Conservation (phyloP, 192 early-diverging fungal genomes). For the Linnemannia schmuckeri region DNA sequence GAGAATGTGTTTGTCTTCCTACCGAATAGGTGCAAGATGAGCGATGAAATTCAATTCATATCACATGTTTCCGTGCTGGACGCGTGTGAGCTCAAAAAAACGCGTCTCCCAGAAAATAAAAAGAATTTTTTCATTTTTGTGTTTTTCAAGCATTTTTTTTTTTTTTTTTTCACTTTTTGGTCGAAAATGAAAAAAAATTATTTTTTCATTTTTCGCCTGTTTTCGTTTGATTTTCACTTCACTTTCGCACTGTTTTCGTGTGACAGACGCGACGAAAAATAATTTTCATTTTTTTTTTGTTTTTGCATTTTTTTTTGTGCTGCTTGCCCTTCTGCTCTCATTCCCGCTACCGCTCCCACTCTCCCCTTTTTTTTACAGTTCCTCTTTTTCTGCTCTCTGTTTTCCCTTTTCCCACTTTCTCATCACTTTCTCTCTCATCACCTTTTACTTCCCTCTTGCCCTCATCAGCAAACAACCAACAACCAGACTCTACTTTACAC, state of each 20-base stretch:
- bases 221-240: background rate
- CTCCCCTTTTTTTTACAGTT: conserved; percentile 6
- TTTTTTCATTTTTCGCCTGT: background rate
- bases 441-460: background rate
- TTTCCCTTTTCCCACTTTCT: conserved; percentile 15
- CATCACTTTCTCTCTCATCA: conserved; percentile 9
- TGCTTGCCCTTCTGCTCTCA: background rate
- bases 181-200: background rate
- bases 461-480: conserved; percentile 2
- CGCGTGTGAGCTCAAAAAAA: background rate
- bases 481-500: background rate
- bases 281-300: background rate
- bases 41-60: background rate
- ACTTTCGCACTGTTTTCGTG: background rate
- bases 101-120: background rate
- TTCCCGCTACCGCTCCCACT: background rate
- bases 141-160: background rate
- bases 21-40: background rate
- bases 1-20: background rate
- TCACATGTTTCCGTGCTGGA: background rate
- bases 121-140: background rate
- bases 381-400: background rate
- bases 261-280: conserved; percentile 6
- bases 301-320: background rate
- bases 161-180: background rate